A percentile compares a stretch with the other conserved stretches of the same genome.
phyloP scores from a whole-genome alignment of 2,329 filamentous ascomycete genomes.

The Chaetothyriales sp. region DNA sequence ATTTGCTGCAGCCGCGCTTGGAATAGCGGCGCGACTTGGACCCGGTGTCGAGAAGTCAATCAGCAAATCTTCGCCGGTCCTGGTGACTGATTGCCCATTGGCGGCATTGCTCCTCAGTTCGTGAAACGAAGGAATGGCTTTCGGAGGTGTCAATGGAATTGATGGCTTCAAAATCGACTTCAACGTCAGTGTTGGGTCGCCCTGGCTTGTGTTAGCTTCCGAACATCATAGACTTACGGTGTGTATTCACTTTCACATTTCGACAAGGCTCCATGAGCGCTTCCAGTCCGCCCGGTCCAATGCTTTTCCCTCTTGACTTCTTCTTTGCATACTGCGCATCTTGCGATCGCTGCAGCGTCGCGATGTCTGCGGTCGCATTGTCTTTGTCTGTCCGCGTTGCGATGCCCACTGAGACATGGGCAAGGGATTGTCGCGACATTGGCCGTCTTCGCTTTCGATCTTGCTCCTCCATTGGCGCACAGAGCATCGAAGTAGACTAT shows the following conservation, averaged over 20 bases:
- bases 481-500: neutral
- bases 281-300: slow-evolving; percentile 82
- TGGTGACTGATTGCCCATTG: slow-evolving; percentile 20
- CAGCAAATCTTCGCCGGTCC: slow-evolving; percentile 21
- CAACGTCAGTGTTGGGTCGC: slow-evolving; percentile 29
- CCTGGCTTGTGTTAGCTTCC: slow-evolving; percentile 22
- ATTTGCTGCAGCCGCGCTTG: slow-evolving; percentile 8
- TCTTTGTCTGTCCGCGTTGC: slow-evolving; percentile 52
- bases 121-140: slow-evolving; percentile 49
- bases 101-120: slow-evolving; percentile 32
- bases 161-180: slow-evolving; percentile 73
- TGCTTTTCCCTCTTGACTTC: slow-evolving; percentile 86
- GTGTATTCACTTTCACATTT: slow-evolving; percentile 57
- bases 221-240: neutral
- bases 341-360: slow-evolving; percentile 27
- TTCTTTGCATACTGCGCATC: slow-evolving; percentile 32
- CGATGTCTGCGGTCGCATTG: slow-evolving; percentile 58
- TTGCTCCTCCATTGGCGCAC: neutral
- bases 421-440: slow-evolving; percentile 51
- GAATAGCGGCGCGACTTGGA: slow-evolving; percentile 17
- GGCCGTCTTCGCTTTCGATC: neutral
- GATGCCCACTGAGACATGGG: slow-evolving; percentile 42
- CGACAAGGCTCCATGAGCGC: slow-evolving; percentile 60
- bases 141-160: slow-evolving; percentile 51
- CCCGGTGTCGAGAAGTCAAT: slow-evolving; percentile 32